phyloP scores from a whole-genome alignment of 78 protist species.

The Emiliania huxleyi region DNA sequence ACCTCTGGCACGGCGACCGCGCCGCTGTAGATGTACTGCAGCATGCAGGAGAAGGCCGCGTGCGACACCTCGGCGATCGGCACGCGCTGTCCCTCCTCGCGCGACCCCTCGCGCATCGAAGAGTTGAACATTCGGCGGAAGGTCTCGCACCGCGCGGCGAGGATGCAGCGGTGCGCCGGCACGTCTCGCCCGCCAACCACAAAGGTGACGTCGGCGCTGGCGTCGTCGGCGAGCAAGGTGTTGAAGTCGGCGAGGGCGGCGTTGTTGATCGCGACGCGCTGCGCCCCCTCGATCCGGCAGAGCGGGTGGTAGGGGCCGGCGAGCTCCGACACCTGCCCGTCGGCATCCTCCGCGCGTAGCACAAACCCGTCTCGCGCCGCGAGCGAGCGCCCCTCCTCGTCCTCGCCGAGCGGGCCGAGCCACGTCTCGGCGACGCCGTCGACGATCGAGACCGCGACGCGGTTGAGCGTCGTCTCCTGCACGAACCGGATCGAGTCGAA shows the following conservation, averaged over 20 bases:
- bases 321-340: not conserved
- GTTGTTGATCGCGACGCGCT: not conserved
- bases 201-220: conserved; percentile 13
- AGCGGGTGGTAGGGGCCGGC: not conserved
- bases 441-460: not conserved
- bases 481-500: not conserved
- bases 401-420: not conserved
- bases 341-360: not conserved
- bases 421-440: not conserved
- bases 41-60: not conserved
- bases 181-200: not conserved
- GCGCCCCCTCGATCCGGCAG: not conserved
- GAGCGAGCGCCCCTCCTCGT: no score
- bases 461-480: not conserved
- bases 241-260: not conserved
- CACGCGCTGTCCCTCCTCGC: not conserved
- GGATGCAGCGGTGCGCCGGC: conserved; percentile 34
- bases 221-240: not conserved
- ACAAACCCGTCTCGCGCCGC: not conserved
- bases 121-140: conserved; percentile 23
- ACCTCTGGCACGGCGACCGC: not conserved
- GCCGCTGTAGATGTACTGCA: conserved; percentile 19
- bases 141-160: conserved; percentile 3
- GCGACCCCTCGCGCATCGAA: not conserved
- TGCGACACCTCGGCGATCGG: not conserved